phyloP scores from a whole-genome alignment of 2,329 filamentous ascomycete species.

The Arthrobotrys sphaeroides region DNA sequence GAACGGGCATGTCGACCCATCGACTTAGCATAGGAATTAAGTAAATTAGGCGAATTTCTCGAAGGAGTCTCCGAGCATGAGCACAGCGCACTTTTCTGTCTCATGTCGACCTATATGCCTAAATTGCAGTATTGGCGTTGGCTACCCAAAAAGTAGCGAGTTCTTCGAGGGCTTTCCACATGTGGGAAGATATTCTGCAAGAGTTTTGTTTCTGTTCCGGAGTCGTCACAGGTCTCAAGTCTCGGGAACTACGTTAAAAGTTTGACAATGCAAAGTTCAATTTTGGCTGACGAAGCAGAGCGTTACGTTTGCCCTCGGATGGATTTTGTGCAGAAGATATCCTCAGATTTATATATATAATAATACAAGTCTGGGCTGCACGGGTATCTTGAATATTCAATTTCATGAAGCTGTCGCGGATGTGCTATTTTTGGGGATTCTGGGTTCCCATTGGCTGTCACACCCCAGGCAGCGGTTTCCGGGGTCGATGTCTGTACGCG shows the following conservation, averaged over 20 bases:
- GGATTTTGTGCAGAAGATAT: conserved; percentile 1
- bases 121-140: conserved; percentile 10
- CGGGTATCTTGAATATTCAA: conserved; percentile 10
- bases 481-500: conserved; percentile 42
- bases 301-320: conserved; percentile 23
- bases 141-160: not conserved
- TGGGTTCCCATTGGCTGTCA: conserved; percentile 27
- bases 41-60: conserved; percentile 17
- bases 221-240: conserved; percentile 1
- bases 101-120: conserved; percentile 13
- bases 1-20: not conserved
- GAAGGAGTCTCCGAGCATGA: conserved; percentile 15
- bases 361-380: not conserved
- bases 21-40: not conserved
- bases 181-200: not conserved
- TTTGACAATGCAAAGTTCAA: not conserved
- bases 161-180: not conserved
- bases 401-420: conserved; percentile 19
- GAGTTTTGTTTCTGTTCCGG: not conserved
- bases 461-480: conserved; percentile 45
- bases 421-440: conserved; percentile 52
- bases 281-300: conserved; percentile 24
- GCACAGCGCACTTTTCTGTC: conserved; percentile 10
- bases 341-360: conserved; percentile 3
- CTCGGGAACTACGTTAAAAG: not conserved